These are phyloP conservation scores for Ramularia collo-cygni DNA, from an alignment of 2,329 filamentous ascomycete genomes.

Conservation along the genomic window DNA sequence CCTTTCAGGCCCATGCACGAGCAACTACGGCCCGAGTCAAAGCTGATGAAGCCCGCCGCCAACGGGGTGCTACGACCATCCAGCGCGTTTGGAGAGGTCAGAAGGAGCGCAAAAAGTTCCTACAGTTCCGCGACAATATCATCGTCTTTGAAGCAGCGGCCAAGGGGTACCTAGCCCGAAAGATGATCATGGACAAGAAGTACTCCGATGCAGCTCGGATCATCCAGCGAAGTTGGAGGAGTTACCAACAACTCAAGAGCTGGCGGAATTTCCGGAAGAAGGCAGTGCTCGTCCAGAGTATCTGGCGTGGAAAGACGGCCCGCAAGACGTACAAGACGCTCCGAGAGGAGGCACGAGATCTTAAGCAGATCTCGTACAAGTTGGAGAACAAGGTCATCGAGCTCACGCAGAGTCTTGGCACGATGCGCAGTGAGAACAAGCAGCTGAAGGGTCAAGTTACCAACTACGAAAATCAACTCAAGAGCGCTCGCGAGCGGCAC, in stretches of 20 bases:
- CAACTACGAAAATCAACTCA: constrained; percentile 92
- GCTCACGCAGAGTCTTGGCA: constrained; percentile 85
- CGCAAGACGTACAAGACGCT: constrained; percentile 81
- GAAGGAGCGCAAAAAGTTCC: constrained; percentile 77
- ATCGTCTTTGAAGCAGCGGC: constrained; percentile 82
- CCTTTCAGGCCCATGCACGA: constrained; percentile 69
- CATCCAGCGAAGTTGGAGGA: constrained; percentile 87
- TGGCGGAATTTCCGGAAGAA: constrained; percentile 90
- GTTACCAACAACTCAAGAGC: constrained; percentile 65
- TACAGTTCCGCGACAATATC: constrained; percentile 71
- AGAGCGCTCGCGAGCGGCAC: constrained; percentile 89
- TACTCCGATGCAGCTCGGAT: constrained; percentile 83
- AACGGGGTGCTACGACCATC: constrained; percentile 87
- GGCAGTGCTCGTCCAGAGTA: constrained; percentile 79
- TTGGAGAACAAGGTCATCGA: constrained; percentile 99
- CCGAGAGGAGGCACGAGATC: constrained; percentile 90
- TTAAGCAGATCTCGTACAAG: constrained; percentile 99
- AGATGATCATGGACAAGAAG: constrained; percentile 87
- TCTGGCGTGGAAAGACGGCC: constrained; percentile 82
- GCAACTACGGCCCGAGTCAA: constrained; percentile 70
- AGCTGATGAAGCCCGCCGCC: constrained; percentile 72
- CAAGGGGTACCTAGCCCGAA: constrained; percentile 86
- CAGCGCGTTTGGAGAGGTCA: constrained; percentile 92
- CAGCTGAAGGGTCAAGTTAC: constrained; percentile 78
- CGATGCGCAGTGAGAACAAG: constrained; percentile 94